Percentiles rank a stretch among this genome's conserved stretches.
Conservation (phyloP, 225 moss, liverwort and hornwort species). For the Straminergon stramineum region DNA sequence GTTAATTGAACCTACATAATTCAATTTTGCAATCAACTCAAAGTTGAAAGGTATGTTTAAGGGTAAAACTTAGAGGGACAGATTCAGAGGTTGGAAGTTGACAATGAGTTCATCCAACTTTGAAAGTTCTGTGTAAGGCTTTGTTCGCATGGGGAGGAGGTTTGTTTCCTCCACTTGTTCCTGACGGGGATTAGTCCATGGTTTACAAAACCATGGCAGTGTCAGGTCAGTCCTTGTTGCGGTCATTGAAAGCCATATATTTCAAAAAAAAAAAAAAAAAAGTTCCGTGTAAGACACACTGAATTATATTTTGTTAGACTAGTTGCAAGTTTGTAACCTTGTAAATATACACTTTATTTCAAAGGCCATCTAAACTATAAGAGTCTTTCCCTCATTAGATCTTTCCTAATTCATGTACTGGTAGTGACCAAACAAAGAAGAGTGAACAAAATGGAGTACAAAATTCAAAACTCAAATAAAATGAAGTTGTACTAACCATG, state of each 20-base stretch:
- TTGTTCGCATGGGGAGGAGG: no score
- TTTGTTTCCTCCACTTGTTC: no score
- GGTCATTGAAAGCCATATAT: no score
- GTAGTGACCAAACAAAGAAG: background rate
- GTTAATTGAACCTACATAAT: accelerated
- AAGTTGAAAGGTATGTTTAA: background rate
- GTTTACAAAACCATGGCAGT: no score
- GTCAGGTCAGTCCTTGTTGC: no score
- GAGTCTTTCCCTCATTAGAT: background rate
- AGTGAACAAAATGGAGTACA: background rate
- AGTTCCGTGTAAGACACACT: background rate
- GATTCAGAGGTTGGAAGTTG: background rate
- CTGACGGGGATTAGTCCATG: no score
- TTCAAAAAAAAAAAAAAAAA: no score
- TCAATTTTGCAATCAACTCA: background rate
- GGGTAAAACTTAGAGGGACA: background rate
- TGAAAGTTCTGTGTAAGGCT: background rate
- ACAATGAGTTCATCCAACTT: background rate
- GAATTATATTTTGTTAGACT: background rate
- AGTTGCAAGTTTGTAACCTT: background rate
- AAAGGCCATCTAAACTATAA: background rate
- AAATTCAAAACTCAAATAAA: background rate
- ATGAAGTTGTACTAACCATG: no score
- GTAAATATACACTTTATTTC: background rate
- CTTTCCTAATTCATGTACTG: background rate